Percentiles rank a stretch among this genome's conserved stretches.
These are phyloP conservation scores for Fusarium chlamydosporum DNA, from an alignment of 2,329 filamentous ascomycete species.

Conservation along the genomic window DNA sequence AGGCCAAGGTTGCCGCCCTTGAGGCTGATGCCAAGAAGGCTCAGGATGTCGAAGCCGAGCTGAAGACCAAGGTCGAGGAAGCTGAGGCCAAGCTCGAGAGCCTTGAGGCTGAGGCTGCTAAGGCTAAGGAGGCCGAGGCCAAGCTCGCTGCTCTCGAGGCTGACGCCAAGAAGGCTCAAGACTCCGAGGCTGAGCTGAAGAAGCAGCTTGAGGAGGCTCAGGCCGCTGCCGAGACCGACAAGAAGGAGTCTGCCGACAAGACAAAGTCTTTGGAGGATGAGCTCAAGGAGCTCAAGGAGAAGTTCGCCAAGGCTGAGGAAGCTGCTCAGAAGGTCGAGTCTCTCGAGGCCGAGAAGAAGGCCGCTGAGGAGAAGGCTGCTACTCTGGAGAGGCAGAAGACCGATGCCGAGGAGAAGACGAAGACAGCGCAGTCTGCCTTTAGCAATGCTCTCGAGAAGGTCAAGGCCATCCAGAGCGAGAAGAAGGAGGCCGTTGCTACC, in stretches of 20 bases:
- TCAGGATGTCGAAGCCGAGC: constrained; percentile 29
- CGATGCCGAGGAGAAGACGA: constrained; percentile 31
- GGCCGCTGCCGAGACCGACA: constrained; percentile 31
- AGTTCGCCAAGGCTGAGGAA: constrained; percentile 36
- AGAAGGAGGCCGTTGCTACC: constrained; percentile 39
- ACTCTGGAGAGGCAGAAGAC: constrained; percentile 33
- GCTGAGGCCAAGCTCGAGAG: constrained; percentile 24
- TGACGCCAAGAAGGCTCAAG: constrained; percentile 26
- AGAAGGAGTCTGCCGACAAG: constrained; percentile 39
- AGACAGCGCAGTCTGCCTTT: constrained; percentile 33
- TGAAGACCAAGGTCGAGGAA: constrained; percentile 25
- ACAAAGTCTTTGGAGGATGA: constrained; percentile 39
- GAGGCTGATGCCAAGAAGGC: constrained; percentile 29
- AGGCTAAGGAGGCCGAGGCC: constrained; percentile 24
- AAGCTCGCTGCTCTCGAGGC: constrained; percentile 19
- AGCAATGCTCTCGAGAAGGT: constrained; percentile 28
- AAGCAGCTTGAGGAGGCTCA: constrained; percentile 44
- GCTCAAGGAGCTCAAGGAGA: constrained; percentile 41
- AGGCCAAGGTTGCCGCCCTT: constrained; percentile 21
- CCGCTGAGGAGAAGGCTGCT: constrained; percentile 37
- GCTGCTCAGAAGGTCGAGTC: constrained; percentile 26
- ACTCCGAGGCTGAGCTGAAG: constrained; percentile 34
- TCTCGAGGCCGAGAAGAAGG: constrained; percentile 38
- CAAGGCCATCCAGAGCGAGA: constrained; percentile 33
- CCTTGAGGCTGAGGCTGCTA: constrained; percentile 13